Base-by-base conservation (phyloP, 2,329 filamentous ascomycete species). In the Triangularia setosa region DNA sequence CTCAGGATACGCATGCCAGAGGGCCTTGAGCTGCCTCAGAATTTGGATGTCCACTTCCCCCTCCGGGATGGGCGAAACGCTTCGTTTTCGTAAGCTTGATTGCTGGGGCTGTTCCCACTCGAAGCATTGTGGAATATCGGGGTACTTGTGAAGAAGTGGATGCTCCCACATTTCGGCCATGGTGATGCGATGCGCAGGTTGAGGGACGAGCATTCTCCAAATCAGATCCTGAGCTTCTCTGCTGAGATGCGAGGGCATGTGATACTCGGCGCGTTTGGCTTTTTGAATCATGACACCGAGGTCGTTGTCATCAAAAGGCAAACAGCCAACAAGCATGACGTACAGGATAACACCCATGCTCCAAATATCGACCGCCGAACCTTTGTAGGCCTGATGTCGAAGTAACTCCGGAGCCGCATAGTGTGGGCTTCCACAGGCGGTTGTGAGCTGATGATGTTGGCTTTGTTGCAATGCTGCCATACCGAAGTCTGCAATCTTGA, bases 401-500 rank as follows among this genome's bases (percentile, higher is more conserved):
- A 97, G 89, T 33, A 99, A 87, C 75, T 99, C 95, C 0, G 95
- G 95, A 0, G 95, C 93, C 18, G 94, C 94, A 72, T 99, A 99
- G 77, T 98, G 95, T 23, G 95, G 95, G 68, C 95, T 98, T 21
- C 95, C 95, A 72, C 95, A 99, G 4, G 94, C 92, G 0, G 95
- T 98, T 63, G 87, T 90, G 27, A 99, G 84, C 73, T 89, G 88
- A 69, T 92, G 89, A 8, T 87, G 89, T 24, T 87, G 84, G 3
- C 91, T 91, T 75, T 98, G 94, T 68, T 89, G 87, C 52, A 98
- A 82, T 3, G 94, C 94, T 54, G 95, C 95, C 93, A 99, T 97
- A 52, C 95, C 94, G 76, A 99, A 99, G 76, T 99, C 95, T 60
- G 94, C 94, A 71, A 99, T 88, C 78, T 98, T 99, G 75, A 98